These are phyloP conservation scores for Metarhizium brunneum DNA, from an alignment of 2,329 filamentous ascomycete species.

Conservation along the genomic window DNA sequence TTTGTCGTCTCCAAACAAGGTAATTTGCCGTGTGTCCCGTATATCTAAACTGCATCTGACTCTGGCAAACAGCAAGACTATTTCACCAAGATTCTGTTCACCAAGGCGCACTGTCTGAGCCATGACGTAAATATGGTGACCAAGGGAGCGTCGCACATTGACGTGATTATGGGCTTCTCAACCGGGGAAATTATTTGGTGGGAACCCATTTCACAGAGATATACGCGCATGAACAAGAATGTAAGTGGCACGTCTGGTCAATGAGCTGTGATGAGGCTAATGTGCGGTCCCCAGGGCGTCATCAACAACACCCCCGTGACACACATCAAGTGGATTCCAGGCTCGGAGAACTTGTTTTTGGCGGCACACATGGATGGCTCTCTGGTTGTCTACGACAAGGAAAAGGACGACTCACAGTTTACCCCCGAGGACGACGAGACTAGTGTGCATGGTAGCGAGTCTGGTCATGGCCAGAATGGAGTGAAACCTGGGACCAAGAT, in stretches of 20 bases:
- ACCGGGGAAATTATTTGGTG: constrained; percentile 98
- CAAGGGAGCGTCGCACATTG: constrained; percentile 70
- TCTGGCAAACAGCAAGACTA: constrained; percentile 61
- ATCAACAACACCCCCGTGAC: constrained; percentile 82
- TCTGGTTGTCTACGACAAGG: constrained; percentile 91
- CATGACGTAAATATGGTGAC: constrained; percentile 85
- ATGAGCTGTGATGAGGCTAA: constrained; percentile 2
- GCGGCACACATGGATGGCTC: constrained; percentile 88
- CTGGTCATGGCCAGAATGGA: constrained; percentile 25
- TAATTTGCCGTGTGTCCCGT: constrained; percentile 15
- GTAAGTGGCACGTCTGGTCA: constrained; percentile 32
- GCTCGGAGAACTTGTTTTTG: constrained; percentile 86
- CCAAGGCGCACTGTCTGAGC: constrained; percentile 88
- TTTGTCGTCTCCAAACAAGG: constrained; percentile 65
- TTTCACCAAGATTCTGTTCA: constrained; percentile 91
- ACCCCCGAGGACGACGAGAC: constrained; percentile 53
- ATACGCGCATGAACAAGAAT: constrained; percentile 94
- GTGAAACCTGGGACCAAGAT: constrained; percentile 37
- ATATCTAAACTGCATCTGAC: background rate
- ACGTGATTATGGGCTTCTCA: constrained; percentile 91
- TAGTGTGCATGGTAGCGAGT: constrained; percentile 59
- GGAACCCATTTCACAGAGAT: constrained; percentile 92
- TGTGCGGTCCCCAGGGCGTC: constrained; percentile 48
- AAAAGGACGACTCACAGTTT: constrained; percentile 82
- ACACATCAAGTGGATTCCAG: constrained; percentile 86